Percentiles rank a stretch among this genome's conserved stretches.
phyloP scores from a whole-genome alignment of 495 filamentous ascomycete species.

The Hyaloscypha bicolor region DNA sequence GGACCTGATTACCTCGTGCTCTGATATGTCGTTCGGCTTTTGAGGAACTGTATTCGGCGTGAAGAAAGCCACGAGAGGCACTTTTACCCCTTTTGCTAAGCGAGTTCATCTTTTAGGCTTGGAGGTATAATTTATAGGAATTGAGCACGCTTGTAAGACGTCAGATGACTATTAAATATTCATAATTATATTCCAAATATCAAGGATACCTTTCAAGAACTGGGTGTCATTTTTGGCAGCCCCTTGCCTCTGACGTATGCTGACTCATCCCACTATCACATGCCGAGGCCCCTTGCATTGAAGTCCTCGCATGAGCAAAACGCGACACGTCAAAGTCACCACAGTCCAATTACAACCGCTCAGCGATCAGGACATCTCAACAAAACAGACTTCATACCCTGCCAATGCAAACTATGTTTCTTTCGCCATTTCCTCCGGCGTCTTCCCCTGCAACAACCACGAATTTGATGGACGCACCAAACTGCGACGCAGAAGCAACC shows the following conservation, averaged over 20 bases:
- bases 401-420: slow-evolving; percentile 12
- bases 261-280: slow-evolving; percentile 18
- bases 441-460: background rate
- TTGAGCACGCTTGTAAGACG: no score
- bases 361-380: slow-evolving; percentile 8
- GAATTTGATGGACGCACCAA: background rate
- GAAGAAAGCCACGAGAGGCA: no score
- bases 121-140: no score
- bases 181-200: no score
- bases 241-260: no score
- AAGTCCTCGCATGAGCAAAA: slow-evolving; percentile 4
- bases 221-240: no score
- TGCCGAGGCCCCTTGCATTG: slow-evolving; percentile 14
- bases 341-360: background rate
- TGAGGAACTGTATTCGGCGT: no score
- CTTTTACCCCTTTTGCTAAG: no score
- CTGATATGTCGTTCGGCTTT: background rate
- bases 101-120: no score
- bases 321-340: slow-evolving; percentile 19
- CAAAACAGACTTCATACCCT: slow-evolving; percentile 5
- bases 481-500: background rate
- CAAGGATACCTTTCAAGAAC: no score
- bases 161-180: no score
- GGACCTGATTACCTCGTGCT: background rate
- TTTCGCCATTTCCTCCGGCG: background rate